Conservation (phyloP, 345 rosid genomes). For the rapeseed (Brassica napus) region DNA sequence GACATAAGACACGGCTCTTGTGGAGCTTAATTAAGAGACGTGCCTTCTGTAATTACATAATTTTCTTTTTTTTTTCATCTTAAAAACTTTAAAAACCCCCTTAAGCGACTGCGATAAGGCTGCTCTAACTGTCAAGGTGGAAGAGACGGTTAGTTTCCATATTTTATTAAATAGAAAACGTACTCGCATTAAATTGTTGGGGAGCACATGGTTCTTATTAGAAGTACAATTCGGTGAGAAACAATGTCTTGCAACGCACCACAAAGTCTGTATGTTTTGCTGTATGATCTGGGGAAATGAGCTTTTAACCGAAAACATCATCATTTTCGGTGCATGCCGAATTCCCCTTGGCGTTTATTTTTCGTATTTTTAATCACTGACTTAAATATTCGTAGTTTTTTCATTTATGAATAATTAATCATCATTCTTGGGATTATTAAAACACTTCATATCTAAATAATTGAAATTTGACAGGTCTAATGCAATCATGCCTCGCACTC, state of each 20-base stretch:
- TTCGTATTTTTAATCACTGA: conserved; percentile 20
- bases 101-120: too few relatives aligned
- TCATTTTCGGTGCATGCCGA: conserved; percentile 42
- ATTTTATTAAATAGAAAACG: background rate
- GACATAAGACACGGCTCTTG: too few relatives aligned
- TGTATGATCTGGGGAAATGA: conserved; percentile 38
- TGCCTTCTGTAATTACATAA: too few relatives aligned
- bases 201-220: conserved; percentile 38
- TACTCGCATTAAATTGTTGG: conserved; percentile 27
- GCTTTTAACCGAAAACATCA: conserved; percentile 36
- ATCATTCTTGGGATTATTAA: conserved; percentile 43
- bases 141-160: background rate
- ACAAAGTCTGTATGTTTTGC: conserved; percentile 33
- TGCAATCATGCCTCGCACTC: conserved; percentile 52
- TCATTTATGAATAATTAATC: conserved; percentile 25
- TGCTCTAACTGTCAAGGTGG: background rate
- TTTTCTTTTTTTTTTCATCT: too few relatives aligned
- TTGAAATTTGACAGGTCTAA: conserved; percentile 50
- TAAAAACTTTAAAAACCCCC: too few relatives aligned
- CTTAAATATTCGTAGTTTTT: conserved; percentile 23
- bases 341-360: conserved; percentile 14
- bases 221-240: conserved; percentile 36
- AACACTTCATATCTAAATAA: conserved; percentile 43
- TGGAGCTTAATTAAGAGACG: too few relatives aligned
- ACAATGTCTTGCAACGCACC: conserved; percentile 34